Conservation (phyloP, 75 land plant genomes). For the Sequoia sempervirens region DNA sequence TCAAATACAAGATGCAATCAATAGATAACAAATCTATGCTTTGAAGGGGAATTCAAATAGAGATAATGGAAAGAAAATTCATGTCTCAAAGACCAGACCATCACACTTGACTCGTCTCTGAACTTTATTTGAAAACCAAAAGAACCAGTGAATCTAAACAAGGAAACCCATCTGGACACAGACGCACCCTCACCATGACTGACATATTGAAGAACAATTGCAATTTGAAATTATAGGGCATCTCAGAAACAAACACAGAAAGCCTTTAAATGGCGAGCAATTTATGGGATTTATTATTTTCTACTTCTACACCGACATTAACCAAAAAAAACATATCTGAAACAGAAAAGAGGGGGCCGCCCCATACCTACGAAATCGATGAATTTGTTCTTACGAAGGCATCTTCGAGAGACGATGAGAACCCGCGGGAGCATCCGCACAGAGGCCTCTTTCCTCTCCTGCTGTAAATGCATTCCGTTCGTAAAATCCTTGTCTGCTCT, state of each 20-base stretch:
- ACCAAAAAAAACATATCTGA: too few relatives aligned
- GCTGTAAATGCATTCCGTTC: background rate
- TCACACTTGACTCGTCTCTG: too few relatives aligned
- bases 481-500: too few relatives aligned
- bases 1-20: background rate
- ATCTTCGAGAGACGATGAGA: slow-evolving; percentile 81
- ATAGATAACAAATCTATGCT: too few relatives aligned
- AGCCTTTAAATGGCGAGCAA: background rate
- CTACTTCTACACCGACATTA: too few relatives aligned
- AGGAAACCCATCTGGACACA: too few relatives aligned
- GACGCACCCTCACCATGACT: too few relatives aligned
- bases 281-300: background rate
- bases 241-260: background rate
- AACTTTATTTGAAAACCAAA: too few relatives aligned
- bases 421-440: slow-evolving; percentile 64
- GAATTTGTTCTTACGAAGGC: slow-evolving; percentile 92
- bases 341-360: background rate
- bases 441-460: background rate
- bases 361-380: slow-evolving; percentile 86
- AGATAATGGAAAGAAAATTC: too few relatives aligned
- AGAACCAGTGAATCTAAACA: too few relatives aligned
- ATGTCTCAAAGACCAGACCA: too few relatives aligned
- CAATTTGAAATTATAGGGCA: background rate
- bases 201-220: background rate
- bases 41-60: too few relatives aligned